Percentiles rank a stretch among this genome's conserved stretches.
These are phyloP conservation scores for Huntiella decipiens DNA, from an alignment of 2,329 filamentous ascomycete species.

Conservation along the genomic window DNA sequence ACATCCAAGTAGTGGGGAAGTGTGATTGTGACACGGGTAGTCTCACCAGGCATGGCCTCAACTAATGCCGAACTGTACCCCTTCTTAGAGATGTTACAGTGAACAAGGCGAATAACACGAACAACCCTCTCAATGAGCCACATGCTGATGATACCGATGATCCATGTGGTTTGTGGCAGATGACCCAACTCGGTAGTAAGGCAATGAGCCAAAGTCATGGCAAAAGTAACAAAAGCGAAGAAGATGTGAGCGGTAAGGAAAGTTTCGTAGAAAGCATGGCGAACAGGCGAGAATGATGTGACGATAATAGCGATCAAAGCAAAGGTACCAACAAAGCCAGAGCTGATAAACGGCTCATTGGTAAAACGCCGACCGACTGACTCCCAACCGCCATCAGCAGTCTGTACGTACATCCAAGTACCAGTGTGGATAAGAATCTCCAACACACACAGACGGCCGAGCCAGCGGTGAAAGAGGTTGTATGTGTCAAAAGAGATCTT, in stretches of 20 bases:
- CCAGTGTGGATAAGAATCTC: conserved; percentile 49
- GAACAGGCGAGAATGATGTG: conserved; percentile 56
- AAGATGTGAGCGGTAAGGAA: conserved; percentile 78
- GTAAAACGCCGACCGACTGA: conserved; percentile 35
- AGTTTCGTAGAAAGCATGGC: conserved; percentile 93
- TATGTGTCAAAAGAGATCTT: conserved; percentile 67
- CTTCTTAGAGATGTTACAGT: conserved; percentile 42
- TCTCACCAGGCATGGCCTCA: conserved; percentile 50
- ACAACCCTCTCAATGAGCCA: conserved; percentile 56
- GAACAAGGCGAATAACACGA: conserved; percentile 44
- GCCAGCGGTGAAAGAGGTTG: conserved; percentile 66
- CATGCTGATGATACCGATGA: conserved; percentile 53
- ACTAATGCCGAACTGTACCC: conserved; percentile 46
- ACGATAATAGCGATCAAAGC: conserved; percentile 49
- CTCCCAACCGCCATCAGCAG: conserved; percentile 42
- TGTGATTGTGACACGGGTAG: conserved; percentile 49
- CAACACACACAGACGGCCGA: conserved; percentile 55
- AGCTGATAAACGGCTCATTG: conserved; percentile 43
- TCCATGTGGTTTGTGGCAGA: conserved; percentile 53
- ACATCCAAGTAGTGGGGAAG: conserved; percentile 48
- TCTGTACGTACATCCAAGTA: conserved; percentile 56
- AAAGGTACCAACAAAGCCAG: conserved; percentile 40
- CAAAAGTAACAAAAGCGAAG: conserved; percentile 47
- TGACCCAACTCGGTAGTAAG: conserved; percentile 45
- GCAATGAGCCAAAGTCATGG: conserved; percentile 64